Percentiles rank a stretch among this genome's conserved stretches.
Conservation (phyloP, 257 asterid species). For the Rubia yunnanensis region DNA sequence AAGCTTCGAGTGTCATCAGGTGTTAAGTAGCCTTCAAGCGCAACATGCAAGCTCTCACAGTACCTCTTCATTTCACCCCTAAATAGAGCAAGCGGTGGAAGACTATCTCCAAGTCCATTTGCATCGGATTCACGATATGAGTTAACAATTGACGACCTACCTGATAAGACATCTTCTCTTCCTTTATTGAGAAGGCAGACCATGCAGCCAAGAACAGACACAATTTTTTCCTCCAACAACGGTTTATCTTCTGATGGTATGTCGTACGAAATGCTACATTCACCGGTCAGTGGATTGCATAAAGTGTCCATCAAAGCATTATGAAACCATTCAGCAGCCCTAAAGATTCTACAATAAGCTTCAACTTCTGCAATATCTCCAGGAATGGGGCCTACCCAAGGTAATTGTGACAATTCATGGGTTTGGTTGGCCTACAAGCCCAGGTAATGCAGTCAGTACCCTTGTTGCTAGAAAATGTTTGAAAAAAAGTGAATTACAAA, state of each 20-base stretch:
- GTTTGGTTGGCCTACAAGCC: slow-evolving; percentile 42
- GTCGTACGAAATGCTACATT: slow-evolving; percentile 78
- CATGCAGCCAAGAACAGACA: slow-evolving; percentile 97
- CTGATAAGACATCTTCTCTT: slow-evolving; percentile 76
- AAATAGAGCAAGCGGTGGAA: slow-evolving; percentile 84
- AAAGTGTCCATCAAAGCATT: slow-evolving; percentile 78
- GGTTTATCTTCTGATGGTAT: slow-evolving; percentile 74
- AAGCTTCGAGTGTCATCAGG: slow-evolving; percentile 68
- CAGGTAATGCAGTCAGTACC: slow-evolving; percentile 21
- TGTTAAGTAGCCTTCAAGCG: slow-evolving; percentile 62
- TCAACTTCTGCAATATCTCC: slow-evolving; percentile 97
- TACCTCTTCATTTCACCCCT: slow-evolving; percentile 97
- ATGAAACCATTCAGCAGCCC: slow-evolving; percentile 88
- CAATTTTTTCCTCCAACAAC: slow-evolving; percentile 75
- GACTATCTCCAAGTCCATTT: slow-evolving; percentile 44
- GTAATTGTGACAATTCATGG: slow-evolving; percentile 45
- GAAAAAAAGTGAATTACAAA: not conserved
- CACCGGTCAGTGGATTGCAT: slow-evolving; percentile 90
- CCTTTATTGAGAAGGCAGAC: slow-evolving; percentile 87
- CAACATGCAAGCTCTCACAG: slow-evolving; percentile 89
- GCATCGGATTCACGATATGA: slow-evolving; percentile 51
- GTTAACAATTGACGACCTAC: slow-evolving; percentile 56
- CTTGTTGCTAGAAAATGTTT: not conserved
- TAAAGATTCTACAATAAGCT: slow-evolving; percentile 91
- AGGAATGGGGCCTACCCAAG: slow-evolving; percentile 89